Evolutionary conservation across 2,329 filamentous ascomycete species (phyloP), one percentile per base, ranked within the genome.

Genomic region (Coniosporium tulheliwenetii): DNA sequence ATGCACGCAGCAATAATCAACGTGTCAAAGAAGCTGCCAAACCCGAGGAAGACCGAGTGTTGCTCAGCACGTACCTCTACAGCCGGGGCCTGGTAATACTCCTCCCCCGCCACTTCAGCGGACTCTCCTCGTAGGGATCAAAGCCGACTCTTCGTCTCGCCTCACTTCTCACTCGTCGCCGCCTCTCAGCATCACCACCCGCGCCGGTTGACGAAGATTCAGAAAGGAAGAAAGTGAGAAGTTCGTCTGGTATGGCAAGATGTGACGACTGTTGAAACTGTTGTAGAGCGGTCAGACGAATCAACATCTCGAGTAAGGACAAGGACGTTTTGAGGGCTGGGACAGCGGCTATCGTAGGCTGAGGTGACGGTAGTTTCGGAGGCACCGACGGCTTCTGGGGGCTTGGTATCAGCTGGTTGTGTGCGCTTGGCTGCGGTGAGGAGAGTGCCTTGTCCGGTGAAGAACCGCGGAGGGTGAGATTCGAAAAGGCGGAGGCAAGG

Each of bases 231-330:
- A 93, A 93, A 40, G 81, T 85, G 34, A 94, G 67, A 2, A 94
- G 75, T 50, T 94, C 84, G 55, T 95, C 87, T 1, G 83, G 83
- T 45, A 93, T 91, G 5, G 85, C 75, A n/a, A 94, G 71, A 52
- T 94, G 86, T 0, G 84, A 86, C 34, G 77, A 73, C 65, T 95
- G 87, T 55, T 93, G 83, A 58, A 91, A 93, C 63, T 94, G 85
- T 55, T 94, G 87, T 10, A 94, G 73, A 15, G 85, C 85, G 4
- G 82, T 79, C 37, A 95, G 71, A 35, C 89, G 84, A 37, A 94
- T 74, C 30, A 94, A 68, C 67, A 89, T 91, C 59, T 95, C 87
- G 41, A 95, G 73, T 8, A 94, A 73, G 1, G 87, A 94, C 5
- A 85, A 66, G 0, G 76, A 81, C 1, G 77, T 79, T 41, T 73